Conservation (phyloP, 2,329 filamentous ascomycete species). For the Pestalotiopsis sp. region DNA sequence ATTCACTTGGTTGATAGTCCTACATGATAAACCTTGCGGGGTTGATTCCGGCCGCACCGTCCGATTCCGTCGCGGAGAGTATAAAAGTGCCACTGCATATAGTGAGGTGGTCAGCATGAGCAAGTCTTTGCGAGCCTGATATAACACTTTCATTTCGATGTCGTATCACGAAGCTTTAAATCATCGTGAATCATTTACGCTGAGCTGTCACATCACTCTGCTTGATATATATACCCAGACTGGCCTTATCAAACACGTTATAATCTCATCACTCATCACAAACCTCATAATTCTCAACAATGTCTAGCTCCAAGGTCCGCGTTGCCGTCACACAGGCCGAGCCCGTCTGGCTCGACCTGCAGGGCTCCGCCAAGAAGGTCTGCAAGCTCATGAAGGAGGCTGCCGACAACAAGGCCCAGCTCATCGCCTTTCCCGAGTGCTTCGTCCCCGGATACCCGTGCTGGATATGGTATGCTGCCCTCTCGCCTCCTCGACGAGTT, state of each 20-base stretch:
- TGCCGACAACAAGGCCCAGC: constrained; percentile 43
- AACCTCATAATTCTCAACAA: not conserved
- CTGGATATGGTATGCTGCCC: constrained; percentile 8
- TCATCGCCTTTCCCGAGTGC: constrained; percentile 50
- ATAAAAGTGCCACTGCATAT: not conserved
- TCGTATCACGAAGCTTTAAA: not conserved
- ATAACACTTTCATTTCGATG: not conserved
- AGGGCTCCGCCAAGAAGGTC: constrained; percentile 48
- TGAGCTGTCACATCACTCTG: not conserved
- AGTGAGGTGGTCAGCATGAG: not conserved
- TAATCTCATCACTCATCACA: not conserved
- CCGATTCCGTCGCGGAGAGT: not conserved
- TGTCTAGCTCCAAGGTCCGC: constrained; percentile 21
- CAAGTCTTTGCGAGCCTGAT: not conserved
- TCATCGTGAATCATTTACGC: not conserved
- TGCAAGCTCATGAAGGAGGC: constrained; percentile 51
- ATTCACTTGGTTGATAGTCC: not conserved
- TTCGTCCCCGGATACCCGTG: constrained; percentile 48
- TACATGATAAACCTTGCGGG: not conserved
- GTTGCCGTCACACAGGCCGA: constrained; percentile 56
- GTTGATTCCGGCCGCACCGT: not conserved
- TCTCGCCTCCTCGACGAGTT: not conserved
- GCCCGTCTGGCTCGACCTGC: constrained; percentile 55
- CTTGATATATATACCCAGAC: not conserved
- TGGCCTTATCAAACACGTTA: not conserved